Percentiles rank a stretch among this genome's conserved stretches.
Conservation (phyloP, 2,329 filamentous ascomycete species). For the Cladophialophora psammophila region DNA sequence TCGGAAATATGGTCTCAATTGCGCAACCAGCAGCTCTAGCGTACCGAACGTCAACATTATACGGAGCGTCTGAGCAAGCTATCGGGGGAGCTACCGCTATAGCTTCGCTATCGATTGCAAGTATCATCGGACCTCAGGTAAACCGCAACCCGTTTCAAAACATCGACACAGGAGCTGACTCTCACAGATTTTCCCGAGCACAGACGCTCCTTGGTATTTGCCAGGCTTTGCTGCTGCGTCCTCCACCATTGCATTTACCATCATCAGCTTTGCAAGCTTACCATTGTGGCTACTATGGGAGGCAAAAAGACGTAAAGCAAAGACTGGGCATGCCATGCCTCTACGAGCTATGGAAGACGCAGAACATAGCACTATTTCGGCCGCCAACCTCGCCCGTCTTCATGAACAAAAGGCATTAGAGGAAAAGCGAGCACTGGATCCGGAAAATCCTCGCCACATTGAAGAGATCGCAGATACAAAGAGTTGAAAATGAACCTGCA, state of each 20-base stretch:
- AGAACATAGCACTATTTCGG: conserved; percentile 20
- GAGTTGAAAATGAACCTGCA: not conserved
- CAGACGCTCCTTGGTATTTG: conserved; percentile 33
- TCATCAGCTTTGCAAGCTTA: conserved; percentile 33
- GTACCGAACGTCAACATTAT: conserved; percentile 36
- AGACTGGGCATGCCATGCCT: conserved; percentile 38
- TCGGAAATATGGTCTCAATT: conserved; percentile 38
- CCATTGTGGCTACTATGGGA: conserved; percentile 35
- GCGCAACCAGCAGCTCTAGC: conserved; percentile 34
- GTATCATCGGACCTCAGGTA: conserved; percentile 38
- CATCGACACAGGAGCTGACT: conserved; percentile 10
- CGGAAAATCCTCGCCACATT: conserved; percentile 17
- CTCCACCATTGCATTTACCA: conserved; percentile 31
- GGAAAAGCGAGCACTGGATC: conserved; percentile 15
- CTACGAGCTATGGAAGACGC: conserved; percentile 36
- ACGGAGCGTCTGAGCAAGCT: conserved; percentile 40
- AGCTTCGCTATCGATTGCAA: conserved; percentile 39
- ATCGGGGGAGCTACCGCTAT: conserved; percentile 39
- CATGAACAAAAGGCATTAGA: conserved; percentile 23
- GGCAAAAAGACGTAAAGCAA: conserved; percentile 32
- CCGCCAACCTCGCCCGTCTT: conserved; percentile 20
- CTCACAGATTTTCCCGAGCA: conserved; percentile 29
- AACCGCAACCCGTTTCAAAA: not conserved
- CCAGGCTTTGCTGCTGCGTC: conserved; percentile 36
- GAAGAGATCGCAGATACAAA: conserved; percentile 21